A percentile compares a stretch with the other conserved stretches of the same genome.
Evolutionary conservation across 306 rosid genomes (phyloP).

Genomic region (Canavalia gladiata): DNA sequence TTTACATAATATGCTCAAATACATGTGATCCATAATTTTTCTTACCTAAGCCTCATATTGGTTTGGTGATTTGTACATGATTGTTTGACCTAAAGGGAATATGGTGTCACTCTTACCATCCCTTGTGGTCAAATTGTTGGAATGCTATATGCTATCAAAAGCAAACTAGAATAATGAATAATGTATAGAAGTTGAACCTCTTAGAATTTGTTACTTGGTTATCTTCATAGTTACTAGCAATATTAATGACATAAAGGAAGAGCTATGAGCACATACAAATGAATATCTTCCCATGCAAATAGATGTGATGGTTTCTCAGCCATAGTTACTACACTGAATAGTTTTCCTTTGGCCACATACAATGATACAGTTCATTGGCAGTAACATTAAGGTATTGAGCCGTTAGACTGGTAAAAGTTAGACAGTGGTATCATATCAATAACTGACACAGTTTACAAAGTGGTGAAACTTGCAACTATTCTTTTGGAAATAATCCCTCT

Average conservation of each 20-base stretch:
- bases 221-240: not conserved
- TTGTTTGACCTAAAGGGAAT: conserved; percentile 40
- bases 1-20: conserved; percentile 37
- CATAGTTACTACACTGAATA: not conserved
- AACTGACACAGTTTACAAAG: not conserved
- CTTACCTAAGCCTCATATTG: conserved; percentile 47
- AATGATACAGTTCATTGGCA: not conserved
- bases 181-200: conserved; percentile 44
- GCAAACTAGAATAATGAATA: conserved; percentile 51
- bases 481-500: not conserved
- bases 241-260: conserved; percentile 8
- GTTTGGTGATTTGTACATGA: conserved; percentile 61
- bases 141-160: conserved; percentile 29
- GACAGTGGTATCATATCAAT: not conserved
- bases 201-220: conserved; percentile 20
- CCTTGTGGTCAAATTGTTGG: conserved; percentile 38
- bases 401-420: not conserved
- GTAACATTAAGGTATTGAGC: not conserved
- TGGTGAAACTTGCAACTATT: not conserved
- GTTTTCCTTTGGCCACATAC: not conserved
- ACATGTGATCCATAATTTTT: conserved; percentile 46
- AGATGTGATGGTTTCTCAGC: not conserved
- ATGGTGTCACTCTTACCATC: conserved; percentile 24
- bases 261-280: not conserved
- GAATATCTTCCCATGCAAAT: conserved; percentile 10